phyloP scores from a whole-genome alignment of 2,329 filamentous ascomycete species.

The Dryadomyces sulphureus region DNA sequence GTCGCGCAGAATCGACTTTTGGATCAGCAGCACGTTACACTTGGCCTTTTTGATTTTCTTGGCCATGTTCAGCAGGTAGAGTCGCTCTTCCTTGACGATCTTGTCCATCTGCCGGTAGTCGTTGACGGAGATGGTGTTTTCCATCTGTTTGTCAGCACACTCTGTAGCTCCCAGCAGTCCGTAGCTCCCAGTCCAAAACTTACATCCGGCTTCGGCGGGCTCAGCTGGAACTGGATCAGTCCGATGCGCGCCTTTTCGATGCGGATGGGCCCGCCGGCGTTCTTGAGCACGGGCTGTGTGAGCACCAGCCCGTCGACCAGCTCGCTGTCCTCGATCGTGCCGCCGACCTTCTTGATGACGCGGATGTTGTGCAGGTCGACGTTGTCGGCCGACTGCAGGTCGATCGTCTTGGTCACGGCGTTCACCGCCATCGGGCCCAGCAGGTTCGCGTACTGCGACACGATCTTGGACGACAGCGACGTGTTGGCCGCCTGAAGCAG shows the following conservation, averaged over 20 bases:
- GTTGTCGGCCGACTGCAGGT: slow-evolving; percentile 88
- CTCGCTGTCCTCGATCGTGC: slow-evolving; percentile 96
- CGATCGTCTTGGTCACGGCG: slow-evolving; percentile 88
- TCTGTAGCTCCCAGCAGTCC: too few relatives aligned
- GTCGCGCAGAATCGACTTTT: slow-evolving; percentile 95
- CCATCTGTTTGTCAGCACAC: slow-evolving; percentile 54
- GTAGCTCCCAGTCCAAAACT: slow-evolving; percentile 1
- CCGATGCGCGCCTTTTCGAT: slow-evolving; percentile 98
- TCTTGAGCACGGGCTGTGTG: slow-evolving; percentile 87
- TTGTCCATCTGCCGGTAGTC: slow-evolving; percentile 99
- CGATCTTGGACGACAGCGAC: slow-evolving; percentile 95
- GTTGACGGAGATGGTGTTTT: slow-evolving; percentile 98
- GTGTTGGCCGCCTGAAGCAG: slow-evolving; percentile 95
- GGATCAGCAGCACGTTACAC: slow-evolving; percentile 95
- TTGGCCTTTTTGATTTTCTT: slow-evolving; percentile 99
- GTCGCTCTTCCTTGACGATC: slow-evolving; percentile 97
- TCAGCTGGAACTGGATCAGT: slow-evolving; percentile 96
- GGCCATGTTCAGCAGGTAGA: slow-evolving; percentile 95
- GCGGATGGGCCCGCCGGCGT: slow-evolving; percentile 72
- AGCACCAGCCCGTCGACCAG: slow-evolving; percentile 90
- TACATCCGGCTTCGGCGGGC: slow-evolving; percentile 92
- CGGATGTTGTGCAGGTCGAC: slow-evolving; percentile 94
- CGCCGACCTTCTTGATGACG: slow-evolving; percentile 93
- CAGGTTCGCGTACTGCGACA: slow-evolving; percentile 89
- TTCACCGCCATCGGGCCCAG: slow-evolving; percentile 98